Evolutionary conservation across 768 basidiomycete species (phyloP).

Genomic region (Boletus speciosus): DNA sequence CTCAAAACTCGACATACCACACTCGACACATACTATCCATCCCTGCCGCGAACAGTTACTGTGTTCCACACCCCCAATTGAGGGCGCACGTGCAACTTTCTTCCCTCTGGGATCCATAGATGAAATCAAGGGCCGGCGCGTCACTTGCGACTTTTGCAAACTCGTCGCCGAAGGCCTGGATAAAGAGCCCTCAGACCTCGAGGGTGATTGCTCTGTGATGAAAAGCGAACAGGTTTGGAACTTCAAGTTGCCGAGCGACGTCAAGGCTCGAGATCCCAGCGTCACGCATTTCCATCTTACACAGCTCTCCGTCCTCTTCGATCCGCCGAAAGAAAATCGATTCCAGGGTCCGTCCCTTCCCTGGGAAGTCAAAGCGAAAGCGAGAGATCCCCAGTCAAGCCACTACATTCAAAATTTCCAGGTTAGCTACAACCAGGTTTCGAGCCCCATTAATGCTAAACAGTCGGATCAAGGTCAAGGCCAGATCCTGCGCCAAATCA

Average conservation of each 20-base stretch:
- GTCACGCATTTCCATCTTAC: slow-evolving; percentile 18
- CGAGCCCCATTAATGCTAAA: neutral
- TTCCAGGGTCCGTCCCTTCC: slow-evolving; percentile 1
- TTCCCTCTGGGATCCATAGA: slow-evolving; percentile 7
- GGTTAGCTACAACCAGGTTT: neutral
- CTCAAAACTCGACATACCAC: slow-evolving; percentile 3
- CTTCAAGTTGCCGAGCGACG: slow-evolving; percentile 2
- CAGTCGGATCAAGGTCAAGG: neutral
- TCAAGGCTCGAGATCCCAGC: slow-evolving; percentile 1
- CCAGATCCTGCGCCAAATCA: neutral
- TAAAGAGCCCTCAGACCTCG: slow-evolving; percentile 5
- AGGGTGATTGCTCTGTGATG: slow-evolving; percentile 1
- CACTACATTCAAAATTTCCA: slow-evolving; percentile 10
- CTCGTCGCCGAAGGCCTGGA: slow-evolving; percentile 12
- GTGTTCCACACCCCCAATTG: slow-evolving; percentile 2
- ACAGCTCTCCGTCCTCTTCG: slow-evolving; percentile 1
- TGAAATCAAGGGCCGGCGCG: slow-evolving; percentile 14
- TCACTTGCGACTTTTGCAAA: slow-evolving; percentile 9
- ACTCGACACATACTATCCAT: neutral
- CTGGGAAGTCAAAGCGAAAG: slow-evolving; percentile 5
- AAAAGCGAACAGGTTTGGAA: slow-evolving; percentile 3
- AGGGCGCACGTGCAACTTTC: neutral
- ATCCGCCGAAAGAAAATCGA: neutral
- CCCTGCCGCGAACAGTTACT: neutral
- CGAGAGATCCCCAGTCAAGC: neutral